phyloP scores from a whole-genome alignment of 345 rosid genomes.

The Syzygium aromaticum region DNA sequence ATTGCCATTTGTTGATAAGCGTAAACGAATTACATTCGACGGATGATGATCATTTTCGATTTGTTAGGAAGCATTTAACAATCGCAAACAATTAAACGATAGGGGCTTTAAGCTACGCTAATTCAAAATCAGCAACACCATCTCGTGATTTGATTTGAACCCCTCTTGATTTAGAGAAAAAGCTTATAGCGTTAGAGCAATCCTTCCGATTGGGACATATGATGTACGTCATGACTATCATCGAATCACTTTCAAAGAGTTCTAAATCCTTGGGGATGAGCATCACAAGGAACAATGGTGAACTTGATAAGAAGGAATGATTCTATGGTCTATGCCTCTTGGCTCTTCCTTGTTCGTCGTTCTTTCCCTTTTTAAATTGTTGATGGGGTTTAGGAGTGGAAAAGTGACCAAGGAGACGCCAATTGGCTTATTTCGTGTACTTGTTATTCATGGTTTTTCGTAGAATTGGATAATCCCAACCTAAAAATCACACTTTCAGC shows the following conservation, averaged over 20 bases:
- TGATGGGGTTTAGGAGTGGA: neutral
- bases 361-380: neutral
- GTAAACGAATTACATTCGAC: neutral
- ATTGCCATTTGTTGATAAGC: neutral
- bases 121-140: rapidly evolving
- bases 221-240: neutral
- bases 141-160: neutral
- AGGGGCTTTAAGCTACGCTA: neutral
- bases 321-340: neutral
- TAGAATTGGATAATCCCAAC: neutral
- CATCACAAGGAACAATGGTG: neutral
- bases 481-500: neutral
- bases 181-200: neutral
- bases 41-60: neutral
- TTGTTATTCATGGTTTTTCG: neutral
- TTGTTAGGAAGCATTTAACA: neutral
- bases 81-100: neutral
- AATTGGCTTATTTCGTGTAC: neutral
- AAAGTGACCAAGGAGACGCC: neutral
- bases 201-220: rapidly evolving
- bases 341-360: neutral
- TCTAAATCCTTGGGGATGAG: neutral
- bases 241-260: neutral
- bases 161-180: no score
- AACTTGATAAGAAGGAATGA: neutral